Base-by-base conservation (phyloP, 176 grass and related monocot species). In the Raddia distichophylla region DNA sequence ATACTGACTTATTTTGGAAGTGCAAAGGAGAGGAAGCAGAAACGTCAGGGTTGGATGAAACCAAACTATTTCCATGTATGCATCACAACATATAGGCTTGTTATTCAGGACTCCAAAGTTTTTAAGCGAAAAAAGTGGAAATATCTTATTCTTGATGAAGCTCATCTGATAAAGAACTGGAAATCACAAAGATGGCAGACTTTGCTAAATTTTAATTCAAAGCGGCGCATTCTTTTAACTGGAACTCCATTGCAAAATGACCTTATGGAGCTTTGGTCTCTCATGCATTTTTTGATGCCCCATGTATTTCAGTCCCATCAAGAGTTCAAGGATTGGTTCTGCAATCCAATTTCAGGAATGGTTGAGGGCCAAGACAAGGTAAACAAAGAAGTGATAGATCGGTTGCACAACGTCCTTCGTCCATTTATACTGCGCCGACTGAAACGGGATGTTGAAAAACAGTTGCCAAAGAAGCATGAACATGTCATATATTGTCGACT, bases 241-340 rank as follows among this genome's bases (percentile, higher is more conserved):
- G 96, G 96, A 78, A 99, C 96, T 82, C 96, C 96, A 34, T 43
- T 99, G 69, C 96, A 99, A 70, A 99, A 99, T 88, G 96, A 99
- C 76, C 93, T 99, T 35, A 99, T 99, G 96, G 96, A 99, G 86
- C 89, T 99, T 49, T 99, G 96, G 96, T 95, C 93, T 66, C 87
- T 99, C 68, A 99, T 99, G 96, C 96, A 99, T 80, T 99, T 99
- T 85, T 77, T 99, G 77, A 99, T 99, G 96, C 96, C 96, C 78
- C 96, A 99, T 95, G 89, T 99, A 80, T 99, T 99, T 86, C 96
- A 99, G 73, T 99, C 96, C 57, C 96, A 99, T 80, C 96, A 99
- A 75, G 96, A 99, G 77, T 99, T 99, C 80, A 99, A 99, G 80
- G 96, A 99, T 84, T 99, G 96, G 96, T 99, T 99, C 73, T 91